phyloP scores from a whole-genome alignment of 176 grass and related monocot species.

The Eleusine coracana region DNA sequence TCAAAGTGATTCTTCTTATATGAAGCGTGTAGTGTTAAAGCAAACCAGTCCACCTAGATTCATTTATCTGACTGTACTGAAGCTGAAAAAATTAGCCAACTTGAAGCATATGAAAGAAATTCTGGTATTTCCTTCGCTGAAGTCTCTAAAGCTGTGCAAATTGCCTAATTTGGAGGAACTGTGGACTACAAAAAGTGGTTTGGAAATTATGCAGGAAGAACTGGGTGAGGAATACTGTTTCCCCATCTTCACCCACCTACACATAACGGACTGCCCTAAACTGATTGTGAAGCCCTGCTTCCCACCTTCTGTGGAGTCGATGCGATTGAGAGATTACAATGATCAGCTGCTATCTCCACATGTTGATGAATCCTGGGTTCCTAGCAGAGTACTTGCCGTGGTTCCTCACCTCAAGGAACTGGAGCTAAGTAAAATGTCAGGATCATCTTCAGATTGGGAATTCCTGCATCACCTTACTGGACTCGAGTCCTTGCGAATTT shows the following conservation, averaged over 20 bases:
- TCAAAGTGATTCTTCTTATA: background rate
- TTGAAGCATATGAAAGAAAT: background rate
- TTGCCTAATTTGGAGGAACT: background rate
- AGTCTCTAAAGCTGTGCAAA: background rate
- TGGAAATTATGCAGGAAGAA: background rate
- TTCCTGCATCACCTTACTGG: background rate
- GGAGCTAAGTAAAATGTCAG: background rate
- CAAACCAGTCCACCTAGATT: background rate
- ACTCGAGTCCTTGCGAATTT: background rate
- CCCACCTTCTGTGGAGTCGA: background rate
- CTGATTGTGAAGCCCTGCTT: background rate
- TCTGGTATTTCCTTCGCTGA: background rate
- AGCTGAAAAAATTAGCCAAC: background rate
- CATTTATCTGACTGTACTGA: background rate
- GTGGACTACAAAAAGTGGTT: background rate
- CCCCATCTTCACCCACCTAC: background rate
- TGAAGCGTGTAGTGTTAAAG: too few relatives aligned
- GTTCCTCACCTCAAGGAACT: background rate
- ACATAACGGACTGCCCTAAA: background rate
- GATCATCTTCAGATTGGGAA: background rate
- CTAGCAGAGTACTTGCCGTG: background rate
- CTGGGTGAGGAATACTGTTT: background rate
- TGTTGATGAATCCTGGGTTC: background rate
- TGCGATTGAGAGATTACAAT: background rate
- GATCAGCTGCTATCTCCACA: background rate